Percentiles rank a stretch among this genome's conserved stretches.
These are phyloP conservation scores for Kodamaea fungicola DNA, from an alignment of 1,139 yeast genomes.

Conservation along the genomic window DNA sequence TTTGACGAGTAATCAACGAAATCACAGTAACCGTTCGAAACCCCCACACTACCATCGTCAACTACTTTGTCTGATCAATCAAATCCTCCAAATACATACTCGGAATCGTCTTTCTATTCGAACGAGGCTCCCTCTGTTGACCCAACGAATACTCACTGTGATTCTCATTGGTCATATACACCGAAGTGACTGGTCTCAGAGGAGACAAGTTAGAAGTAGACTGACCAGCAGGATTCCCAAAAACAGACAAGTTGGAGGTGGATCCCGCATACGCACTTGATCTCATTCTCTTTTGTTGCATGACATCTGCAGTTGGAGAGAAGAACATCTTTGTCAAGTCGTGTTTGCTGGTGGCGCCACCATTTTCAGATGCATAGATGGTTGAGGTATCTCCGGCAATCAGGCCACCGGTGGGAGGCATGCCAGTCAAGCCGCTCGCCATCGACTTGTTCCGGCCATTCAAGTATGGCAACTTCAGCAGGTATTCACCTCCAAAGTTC, in stretches of 20 bases:
- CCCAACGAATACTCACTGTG: conserved; percentile 4
- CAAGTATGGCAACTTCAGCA: conserved; percentile 33
- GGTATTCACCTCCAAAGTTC: conserved; percentile 18
- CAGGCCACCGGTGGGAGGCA: conserved; percentile 14
- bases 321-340: conserved; percentile 58
- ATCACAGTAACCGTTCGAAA: too few relatives aligned
- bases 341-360: conserved; percentile 33
- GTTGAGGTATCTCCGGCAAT: conserved; percentile 39
- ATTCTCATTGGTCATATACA: conserved; percentile 36
- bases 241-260: conserved; percentile 21
- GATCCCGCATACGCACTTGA: conserved; percentile 24
- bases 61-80: conserved; percentile 33
- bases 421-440: conserved; percentile 14
- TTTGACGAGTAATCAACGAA: too few relatives aligned
- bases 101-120: conserved; percentile 42
- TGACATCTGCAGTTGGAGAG: conserved; percentile 77
- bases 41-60: too few relatives aligned
- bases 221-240: conserved; percentile 14
- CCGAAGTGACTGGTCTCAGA: conserved; percentile 26
- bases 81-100: conserved; percentile 57
- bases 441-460: conserved; percentile 19
- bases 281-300: conserved; percentile 41
- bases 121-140: conserved; percentile 5
- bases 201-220: conserved; percentile 27
- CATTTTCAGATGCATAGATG: conserved; percentile 33